Conservation (phyloP, 345 rosid species). For the Gossypium sturtianum region DNA sequence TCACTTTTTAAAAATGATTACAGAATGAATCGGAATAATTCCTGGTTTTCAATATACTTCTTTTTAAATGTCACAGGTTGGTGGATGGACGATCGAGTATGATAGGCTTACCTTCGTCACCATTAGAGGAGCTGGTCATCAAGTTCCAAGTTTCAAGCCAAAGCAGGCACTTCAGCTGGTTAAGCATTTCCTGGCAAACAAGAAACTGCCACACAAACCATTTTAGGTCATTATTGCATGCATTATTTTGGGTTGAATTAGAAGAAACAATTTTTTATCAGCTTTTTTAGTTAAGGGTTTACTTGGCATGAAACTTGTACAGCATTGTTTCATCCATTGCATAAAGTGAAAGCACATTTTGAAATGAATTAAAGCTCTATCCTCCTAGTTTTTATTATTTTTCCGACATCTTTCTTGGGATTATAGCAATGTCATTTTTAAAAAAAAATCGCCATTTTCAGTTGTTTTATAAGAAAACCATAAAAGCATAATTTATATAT, state of each 20-base stretch:
- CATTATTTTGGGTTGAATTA: not conserved
- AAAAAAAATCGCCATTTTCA: too few species aligned
- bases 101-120: conserved; percentile 62
- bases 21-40: not conserved
- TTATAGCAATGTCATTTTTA: too few species aligned
- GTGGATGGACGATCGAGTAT: conserved; percentile 64
- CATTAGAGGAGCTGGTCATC: conserved; percentile 71
- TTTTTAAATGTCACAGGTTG: conserved; percentile 36
- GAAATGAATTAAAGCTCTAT: not conserved
- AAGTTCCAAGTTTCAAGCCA: conserved; percentile 70
- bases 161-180: conserved; percentile 49
- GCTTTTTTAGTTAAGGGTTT: not conserved
- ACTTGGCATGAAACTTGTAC: conserved; percentile 10
- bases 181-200: conserved; percentile 45
- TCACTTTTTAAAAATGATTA: not conserved
- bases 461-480: not conserved
- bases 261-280: not conserved
- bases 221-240: conserved; percentile 23
- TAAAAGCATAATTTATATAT: too few species aligned
- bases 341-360: not conserved
- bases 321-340: conserved; percentile 41
- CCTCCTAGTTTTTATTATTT: too few species aligned
- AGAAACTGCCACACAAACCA: conserved; percentile 47
- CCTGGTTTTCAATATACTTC: not conserved
- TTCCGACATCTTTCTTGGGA: too few species aligned